These are phyloP conservation scores for Magnolia sinica DNA, from an alignment of 164 flowering plant species.

Conservation along the genomic window DNA sequence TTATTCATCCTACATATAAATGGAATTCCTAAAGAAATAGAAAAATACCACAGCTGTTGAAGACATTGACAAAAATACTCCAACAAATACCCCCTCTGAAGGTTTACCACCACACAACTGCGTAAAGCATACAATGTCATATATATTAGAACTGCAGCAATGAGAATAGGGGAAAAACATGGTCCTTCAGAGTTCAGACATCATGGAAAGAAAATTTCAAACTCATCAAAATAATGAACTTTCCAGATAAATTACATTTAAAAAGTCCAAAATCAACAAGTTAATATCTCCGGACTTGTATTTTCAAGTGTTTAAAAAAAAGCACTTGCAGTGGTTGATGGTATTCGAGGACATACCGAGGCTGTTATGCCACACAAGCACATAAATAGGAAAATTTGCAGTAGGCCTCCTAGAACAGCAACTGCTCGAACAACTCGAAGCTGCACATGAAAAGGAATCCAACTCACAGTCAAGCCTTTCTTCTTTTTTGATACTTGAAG, in stretches of 20 bases:
- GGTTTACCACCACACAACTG: slow-evolving; percentile 95
- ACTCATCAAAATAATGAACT: not conserved
- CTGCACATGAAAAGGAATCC: slow-evolving; percentile 38
- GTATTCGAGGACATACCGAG: slow-evolving; percentile 47
- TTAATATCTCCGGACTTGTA: not conserved
- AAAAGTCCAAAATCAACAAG: not conserved
- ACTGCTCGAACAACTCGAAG: slow-evolving; percentile 96
- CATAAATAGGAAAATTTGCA: slow-evolving; percentile 90
- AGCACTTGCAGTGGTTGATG: not conserved
- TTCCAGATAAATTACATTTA: not conserved
- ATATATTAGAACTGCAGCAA: slow-evolving; percentile 14
- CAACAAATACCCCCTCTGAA: slow-evolving; percentile 96
- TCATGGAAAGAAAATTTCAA: not conserved
- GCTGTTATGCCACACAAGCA: slow-evolving; percentile 86
- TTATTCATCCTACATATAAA: not conserved
- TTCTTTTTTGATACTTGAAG: not conserved
- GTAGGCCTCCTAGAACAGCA: slow-evolving; percentile 89
- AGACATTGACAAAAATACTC: slow-evolving; percentile 92
- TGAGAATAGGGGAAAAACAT: not conserved
- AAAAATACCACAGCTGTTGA: slow-evolving; percentile 95
- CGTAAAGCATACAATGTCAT: slow-evolving; percentile 20
- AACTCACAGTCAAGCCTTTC: not conserved
- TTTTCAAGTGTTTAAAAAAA: not conserved
- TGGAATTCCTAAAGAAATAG: not conserved
- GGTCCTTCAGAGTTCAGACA: not conserved